Evolutionary conservation across 2,329 filamentous ascomycete genomes (phyloP).

Genomic region (Penicillium glabrum): DNA sequence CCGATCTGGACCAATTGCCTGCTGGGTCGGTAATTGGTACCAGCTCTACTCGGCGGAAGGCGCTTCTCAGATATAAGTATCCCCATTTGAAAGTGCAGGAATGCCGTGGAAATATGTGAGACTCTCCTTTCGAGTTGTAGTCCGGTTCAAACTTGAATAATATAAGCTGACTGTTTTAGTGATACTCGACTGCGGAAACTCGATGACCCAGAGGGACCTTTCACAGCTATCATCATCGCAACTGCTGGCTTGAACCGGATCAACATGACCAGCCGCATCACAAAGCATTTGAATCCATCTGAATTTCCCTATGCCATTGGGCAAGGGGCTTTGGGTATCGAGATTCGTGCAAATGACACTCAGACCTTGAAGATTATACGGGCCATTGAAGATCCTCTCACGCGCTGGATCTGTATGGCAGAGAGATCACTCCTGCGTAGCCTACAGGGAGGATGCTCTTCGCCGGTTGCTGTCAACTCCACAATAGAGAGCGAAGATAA

Average conservation of each 20-base stretch:
- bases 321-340: constrained; percentile 71
- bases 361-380: constrained; percentile 3
- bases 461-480: constrained; percentile 19
- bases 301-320: constrained; percentile 81
- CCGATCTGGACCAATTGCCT: constrained; percentile 67
- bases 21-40: constrained; percentile 79
- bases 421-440: constrained; percentile 12
- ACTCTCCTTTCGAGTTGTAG: background rate
- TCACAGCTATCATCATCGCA: constrained; percentile 77
- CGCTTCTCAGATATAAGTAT: constrained; percentile 74
- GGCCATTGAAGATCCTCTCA: constrained; percentile 6
- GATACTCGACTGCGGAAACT: constrained; percentile 78
- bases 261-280: constrained; percentile 68
- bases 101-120: constrained; percentile 10
- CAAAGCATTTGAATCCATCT: constrained; percentile 66
- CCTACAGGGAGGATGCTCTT: constrained; percentile 14
- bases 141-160: background rate
- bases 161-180: background rate
- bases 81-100: constrained; percentile 56
- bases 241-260: constrained; percentile 79
- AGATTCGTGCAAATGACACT: constrained; percentile 5
- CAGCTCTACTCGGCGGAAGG: constrained; percentile 76
- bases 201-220: constrained; percentile 68
- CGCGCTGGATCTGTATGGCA: constrained; percentile 11
- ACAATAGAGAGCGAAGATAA: background rate